Percentiles rank a stretch among this genome's conserved stretches.
Evolutionary conservation across 805 yeast species (phyloP).

Genomic region (Candida fluviatilis): DNA sequence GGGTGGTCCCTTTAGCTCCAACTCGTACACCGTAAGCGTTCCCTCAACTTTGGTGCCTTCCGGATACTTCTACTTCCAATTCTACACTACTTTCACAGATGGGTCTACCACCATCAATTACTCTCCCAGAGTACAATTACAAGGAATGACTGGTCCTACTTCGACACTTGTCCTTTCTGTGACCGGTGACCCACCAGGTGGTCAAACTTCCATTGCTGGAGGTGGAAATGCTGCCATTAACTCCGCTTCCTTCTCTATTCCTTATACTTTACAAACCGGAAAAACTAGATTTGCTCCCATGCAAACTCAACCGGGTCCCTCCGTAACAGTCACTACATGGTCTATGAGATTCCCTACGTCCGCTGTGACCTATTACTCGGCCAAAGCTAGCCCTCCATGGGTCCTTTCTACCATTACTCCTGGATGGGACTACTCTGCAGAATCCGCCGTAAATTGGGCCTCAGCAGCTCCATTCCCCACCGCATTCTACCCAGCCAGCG

Average conservation of each 20-base stretch:
- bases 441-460: slow-evolving; percentile 65
- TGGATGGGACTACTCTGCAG: slow-evolving; percentile 72
- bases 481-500: slow-evolving; percentile 58
- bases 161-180: slow-evolving; percentile 39
- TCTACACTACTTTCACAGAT: slow-evolving; percentile 43
- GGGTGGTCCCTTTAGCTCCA: slow-evolving; percentile 12
- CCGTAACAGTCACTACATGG: slow-evolving; percentile 65
- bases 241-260: slow-evolving; percentile 53
- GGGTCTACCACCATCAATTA: slow-evolving; percentile 58
- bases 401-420: slow-evolving; percentile 70
- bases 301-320: slow-evolving; percentile 82
- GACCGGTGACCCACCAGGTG: slow-evolving; percentile 38
- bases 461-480: slow-evolving; percentile 68
- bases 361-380: slow-evolving; percentile 51
- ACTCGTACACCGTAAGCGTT: slow-evolving; percentile 40
- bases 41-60: slow-evolving; percentile 44
- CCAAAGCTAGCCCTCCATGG: slow-evolving; percentile 41
- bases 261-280: slow-evolving; percentile 81
- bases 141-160: slow-evolving; percentile 71
- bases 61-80: slow-evolving; percentile 74
- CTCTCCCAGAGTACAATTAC: slow-evolving; percentile 58
- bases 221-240: slow-evolving; percentile 20
- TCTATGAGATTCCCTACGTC: slow-evolving; percentile 64
- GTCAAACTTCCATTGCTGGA: slow-evolving; percentile 31
- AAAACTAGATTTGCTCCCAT: slow-evolving; percentile 80